Conservation (phyloP, 257 asterid genomes). For the Prunella vulgaris region DNA sequence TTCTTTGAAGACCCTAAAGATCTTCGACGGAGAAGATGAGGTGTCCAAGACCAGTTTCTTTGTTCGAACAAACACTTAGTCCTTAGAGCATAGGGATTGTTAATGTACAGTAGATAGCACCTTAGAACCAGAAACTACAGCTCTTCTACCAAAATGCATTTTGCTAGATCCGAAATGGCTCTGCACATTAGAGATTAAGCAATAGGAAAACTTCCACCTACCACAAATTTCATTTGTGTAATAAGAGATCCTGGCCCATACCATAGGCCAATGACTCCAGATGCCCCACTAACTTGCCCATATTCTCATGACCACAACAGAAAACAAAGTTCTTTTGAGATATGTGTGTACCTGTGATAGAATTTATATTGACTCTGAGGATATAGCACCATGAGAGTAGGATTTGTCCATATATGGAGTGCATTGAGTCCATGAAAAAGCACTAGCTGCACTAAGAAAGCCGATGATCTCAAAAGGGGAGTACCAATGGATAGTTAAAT, state of each 20-base stretch:
- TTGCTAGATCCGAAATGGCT: conserved; percentile 25
- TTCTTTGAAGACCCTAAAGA: not conserved
- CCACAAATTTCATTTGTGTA: conserved; percentile 33
- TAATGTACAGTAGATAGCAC: conserved; percentile 21
- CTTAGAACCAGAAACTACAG: conserved; percentile 26
- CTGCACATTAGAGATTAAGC: conserved; percentile 29
- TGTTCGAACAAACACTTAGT: conserved; percentile 32
- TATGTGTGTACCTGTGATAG: conserved; percentile 10
- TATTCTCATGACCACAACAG: conserved; percentile 42
- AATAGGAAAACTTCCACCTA: conserved; percentile 46
- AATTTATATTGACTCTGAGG: conserved; percentile 34
- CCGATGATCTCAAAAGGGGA: conserved; percentile 36
- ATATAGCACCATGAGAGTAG: conserved; percentile 22
- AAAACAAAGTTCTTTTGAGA: conserved; percentile 29
- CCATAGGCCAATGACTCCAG: conserved; percentile 53
- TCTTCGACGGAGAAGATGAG: not conserved
- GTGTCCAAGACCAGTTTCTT: conserved; percentile 8
- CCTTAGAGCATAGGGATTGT: conserved; percentile 26
- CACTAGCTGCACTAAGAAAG: conserved; percentile 37
- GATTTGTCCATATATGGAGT: conserved; percentile 27
- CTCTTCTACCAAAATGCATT: conserved; percentile 38
- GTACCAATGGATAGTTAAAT: conserved; percentile 45
- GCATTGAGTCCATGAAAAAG: conserved; percentile 46
- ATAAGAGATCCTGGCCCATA: conserved; percentile 29
- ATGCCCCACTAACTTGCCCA: conserved; percentile 9